A percentile compares a stretch with the other conserved stretches of the same genome.
These are phyloP conservation scores for Stereocaulon alpinum DNA, from an alignment of 495 filamentous ascomycete species.

Conservation along the genomic window DNA sequence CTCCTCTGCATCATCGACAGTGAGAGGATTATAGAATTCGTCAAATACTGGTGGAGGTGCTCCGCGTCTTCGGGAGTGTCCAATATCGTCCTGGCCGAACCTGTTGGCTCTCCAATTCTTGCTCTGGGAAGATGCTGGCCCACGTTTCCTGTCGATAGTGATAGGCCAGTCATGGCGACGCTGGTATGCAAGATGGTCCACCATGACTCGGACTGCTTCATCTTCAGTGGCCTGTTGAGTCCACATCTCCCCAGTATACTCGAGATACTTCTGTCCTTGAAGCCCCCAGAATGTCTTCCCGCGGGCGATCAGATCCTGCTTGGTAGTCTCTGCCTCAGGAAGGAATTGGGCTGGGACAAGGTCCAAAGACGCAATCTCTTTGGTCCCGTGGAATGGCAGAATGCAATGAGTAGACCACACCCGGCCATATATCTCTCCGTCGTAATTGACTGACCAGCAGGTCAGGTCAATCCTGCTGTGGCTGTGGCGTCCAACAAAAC, in stretches of 20 bases:
- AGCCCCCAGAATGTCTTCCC: conserved; percentile 17
- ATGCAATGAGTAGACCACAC: conserved; percentile 36
- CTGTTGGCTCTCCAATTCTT: conserved; percentile 19
- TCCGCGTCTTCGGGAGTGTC: neutral
- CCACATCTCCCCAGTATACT: conserved; percentile 18
- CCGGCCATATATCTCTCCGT: conserved; percentile 51
- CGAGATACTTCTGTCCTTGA: conserved; percentile 16
- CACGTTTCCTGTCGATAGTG: conserved; percentile 18
- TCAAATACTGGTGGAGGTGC: neutral
- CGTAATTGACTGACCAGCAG: conserved; percentile 43
- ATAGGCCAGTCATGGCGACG: conserved; percentile 19
- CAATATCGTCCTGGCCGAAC: conserved; percentile 7
- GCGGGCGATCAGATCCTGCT: conserved; percentile 9
- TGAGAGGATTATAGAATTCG: neutral
- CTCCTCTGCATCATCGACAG: neutral
- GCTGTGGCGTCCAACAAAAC: neutral
- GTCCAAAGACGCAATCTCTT: conserved; percentile 41
- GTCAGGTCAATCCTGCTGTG: conserved; percentile 17
- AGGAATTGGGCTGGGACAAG: conserved; percentile 18
- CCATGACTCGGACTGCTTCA: conserved; percentile 17
- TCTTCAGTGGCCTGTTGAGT: conserved; percentile 11
- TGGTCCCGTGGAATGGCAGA: conserved; percentile 44
- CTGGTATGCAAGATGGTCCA: conserved; percentile 22
- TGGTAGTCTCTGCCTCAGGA: conserved; percentile 5
- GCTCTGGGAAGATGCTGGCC: conserved; percentile 16